These are phyloP conservation scores for Glaciozyma antarctica DNA, from an alignment of 768 basidiomycete genomes.

Conservation along the genomic window DNA sequence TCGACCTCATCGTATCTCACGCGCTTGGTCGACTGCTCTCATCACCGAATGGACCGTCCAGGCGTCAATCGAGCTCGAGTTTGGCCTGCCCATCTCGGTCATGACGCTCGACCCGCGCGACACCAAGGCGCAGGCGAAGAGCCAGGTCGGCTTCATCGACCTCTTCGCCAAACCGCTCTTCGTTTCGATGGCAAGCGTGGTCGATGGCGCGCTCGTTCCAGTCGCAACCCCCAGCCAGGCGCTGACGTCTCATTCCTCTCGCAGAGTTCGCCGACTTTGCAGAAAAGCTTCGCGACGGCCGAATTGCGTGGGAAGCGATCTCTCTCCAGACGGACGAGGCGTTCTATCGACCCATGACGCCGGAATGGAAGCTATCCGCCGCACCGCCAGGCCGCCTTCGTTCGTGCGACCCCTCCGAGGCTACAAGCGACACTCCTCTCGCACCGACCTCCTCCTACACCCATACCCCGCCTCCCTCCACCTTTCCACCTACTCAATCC, in stretches of 20 bases:
- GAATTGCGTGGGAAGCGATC: conserved; percentile 55
- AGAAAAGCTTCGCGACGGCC: conserved; percentile 58
- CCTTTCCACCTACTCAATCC: background rate
- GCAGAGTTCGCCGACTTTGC: conserved; percentile 62
- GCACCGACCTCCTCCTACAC: background rate
- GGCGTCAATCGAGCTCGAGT: conserved; percentile 69
- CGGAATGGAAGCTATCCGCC: background rate
- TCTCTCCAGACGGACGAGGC: conserved; percentile 24
- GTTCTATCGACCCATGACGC: conserved; percentile 5
- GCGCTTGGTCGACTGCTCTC: conserved; percentile 83
- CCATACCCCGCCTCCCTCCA: background rate
- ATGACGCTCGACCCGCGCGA: conserved; percentile 38
- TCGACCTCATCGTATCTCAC: conserved; percentile 81
- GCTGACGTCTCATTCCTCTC: background rate
- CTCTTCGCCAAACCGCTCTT: conserved; percentile 75
- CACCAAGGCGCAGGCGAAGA: conserved; percentile 59
- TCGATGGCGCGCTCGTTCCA: conserved; percentile 55
- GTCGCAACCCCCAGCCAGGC: background rate
- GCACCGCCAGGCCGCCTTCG: conserved; percentile 5
- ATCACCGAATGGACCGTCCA: conserved; percentile 86
- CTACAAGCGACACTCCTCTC: too few relatives aligned
- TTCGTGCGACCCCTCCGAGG: background rate
- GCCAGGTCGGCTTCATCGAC: conserved; percentile 81
- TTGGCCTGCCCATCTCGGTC: conserved; percentile 60
- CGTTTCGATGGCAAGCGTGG: conserved; percentile 57